Conservation (phyloP, 768 basidiomycete species). For the Phaffia tasmanica region DNA sequence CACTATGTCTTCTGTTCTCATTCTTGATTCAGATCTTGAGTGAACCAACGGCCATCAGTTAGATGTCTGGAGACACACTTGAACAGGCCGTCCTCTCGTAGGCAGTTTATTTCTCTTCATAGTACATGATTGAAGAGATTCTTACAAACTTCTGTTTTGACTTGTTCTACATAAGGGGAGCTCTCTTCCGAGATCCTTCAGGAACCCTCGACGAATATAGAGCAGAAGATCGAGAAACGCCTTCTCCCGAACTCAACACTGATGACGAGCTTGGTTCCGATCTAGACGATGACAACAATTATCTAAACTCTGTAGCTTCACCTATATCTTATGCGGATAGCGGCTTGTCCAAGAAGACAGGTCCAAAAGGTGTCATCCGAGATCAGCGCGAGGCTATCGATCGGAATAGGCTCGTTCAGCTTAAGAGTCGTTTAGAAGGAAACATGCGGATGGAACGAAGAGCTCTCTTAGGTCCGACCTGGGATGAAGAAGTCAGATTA, state of each 20-base stretch:
- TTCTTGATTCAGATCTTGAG: too few relatives aligned
- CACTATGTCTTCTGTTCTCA: too few relatives aligned
- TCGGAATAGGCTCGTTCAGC: neutral
- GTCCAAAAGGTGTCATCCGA: constrained; percentile 22
- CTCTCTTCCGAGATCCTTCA: constrained; percentile 16
- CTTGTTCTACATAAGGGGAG: neutral
- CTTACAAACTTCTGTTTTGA: too few relatives aligned
- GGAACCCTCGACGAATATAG: constrained; percentile 7
- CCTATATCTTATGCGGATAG: neutral
- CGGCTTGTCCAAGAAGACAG: constrained; percentile 9
- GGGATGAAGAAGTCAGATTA: constrained; percentile 7
- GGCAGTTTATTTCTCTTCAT: too few relatives aligned
- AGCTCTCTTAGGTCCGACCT: constrained; percentile 14
- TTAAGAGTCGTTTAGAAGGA: neutral
- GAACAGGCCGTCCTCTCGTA: constrained; percentile 25
- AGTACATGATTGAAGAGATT: too few relatives aligned
- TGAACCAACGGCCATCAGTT: too few relatives aligned
- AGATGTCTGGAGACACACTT: constrained; percentile 17
- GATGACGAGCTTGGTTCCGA: constrained; percentile 27
- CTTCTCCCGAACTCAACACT: constrained; percentile 19
- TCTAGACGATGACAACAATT: constrained; percentile 3
- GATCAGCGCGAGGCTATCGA: constrained; percentile 13
- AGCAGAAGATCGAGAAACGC: constrained; percentile 15
- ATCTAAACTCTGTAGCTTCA: too few relatives aligned
- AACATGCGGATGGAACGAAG: constrained; percentile 18